Base-by-base conservation (phyloP, 768 basidiomycete species). In the Porphyrellus cyaneotinctus region DNA sequence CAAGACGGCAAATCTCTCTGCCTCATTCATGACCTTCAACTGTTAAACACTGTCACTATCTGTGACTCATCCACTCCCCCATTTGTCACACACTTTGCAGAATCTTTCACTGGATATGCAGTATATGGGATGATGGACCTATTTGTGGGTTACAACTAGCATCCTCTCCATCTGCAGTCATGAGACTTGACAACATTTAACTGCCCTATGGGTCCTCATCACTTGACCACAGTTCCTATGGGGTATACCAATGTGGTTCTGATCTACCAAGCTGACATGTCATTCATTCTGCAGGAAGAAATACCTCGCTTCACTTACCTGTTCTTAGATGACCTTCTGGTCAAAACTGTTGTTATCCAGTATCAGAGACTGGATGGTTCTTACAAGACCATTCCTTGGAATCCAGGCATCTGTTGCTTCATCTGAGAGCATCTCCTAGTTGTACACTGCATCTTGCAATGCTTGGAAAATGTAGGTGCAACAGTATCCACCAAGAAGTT, bases 41-140 rank as follows among this genome's bases (percentile, higher is more conserved):
- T 31, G 0, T 20, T 57, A 1, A 57, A 53, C 3, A 18, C 18
- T 0, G 31, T 46, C 5, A 58, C 32, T 3, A 58, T 47, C 26
- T 20, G 3, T 1, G 35, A 24, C 7, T 18, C 24, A 0, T 43
- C 17, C 1, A 6, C 4, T 0, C 46, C 36, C 0, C 54, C 41
- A 1, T 56, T 55, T 5, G 6, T 54, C 0, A 20, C 49, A 2
- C 33, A 48, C 17, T 18, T 56, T 1, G 22, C 41, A 1, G 30
- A 52, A 11, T 56, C 43, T n/a, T 57, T 52, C 7, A 20, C 35
- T 1, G 33, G 31, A 10, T 42, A 38, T 37, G 14, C 23, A 4
- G 46, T 51, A 0, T 51, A 46, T 11, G 26, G 26, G 0, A 57
- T 53, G 44, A 39, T 56, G 31, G 47, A 56, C 6, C 6, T 56